phyloP scores from a whole-genome alignment of 2,329 filamentous ascomycete species.

The Acrocalymma vagum region DNA sequence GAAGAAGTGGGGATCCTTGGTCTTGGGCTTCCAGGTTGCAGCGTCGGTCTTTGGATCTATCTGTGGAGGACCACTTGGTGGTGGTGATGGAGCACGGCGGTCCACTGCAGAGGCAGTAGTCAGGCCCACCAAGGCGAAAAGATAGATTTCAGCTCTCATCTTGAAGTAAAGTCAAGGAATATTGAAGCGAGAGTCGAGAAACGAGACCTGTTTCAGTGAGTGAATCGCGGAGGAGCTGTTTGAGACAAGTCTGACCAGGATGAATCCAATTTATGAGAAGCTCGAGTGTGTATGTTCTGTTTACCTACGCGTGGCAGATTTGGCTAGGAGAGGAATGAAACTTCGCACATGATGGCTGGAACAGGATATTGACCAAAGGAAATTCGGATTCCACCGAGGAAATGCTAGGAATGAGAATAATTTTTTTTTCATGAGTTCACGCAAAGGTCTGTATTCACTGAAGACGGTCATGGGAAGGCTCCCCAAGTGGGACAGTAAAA shows the following conservation, averaged over 20 bases:
- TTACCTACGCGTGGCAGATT: conserved; percentile 20
- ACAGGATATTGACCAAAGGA: conserved; percentile 20
- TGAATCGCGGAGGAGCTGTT: conserved; percentile 16
- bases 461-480: no score
- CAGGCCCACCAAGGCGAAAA: conserved; percentile 24
- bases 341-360: conserved; percentile 25
- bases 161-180: conserved; percentile 27
- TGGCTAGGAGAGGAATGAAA: conserved; percentile 29
- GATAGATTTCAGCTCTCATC: conserved; percentile 28
- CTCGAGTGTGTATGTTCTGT: conserved; percentile 30
- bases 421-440: no score
- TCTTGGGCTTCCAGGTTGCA: conserved; percentile 29
- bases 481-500: no score
- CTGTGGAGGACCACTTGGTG: conserved; percentile 3
- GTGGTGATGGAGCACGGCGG: conserved; percentile 12
- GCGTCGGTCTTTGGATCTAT: not conserved
- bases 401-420: no score
- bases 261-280: conserved; percentile 36
- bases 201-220: no score
- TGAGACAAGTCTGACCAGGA: conserved; percentile 30
- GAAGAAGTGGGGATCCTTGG: conserved; percentile 33
- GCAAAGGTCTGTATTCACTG: no score
- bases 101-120: conserved; percentile 22
- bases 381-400: no score
- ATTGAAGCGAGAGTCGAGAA: no score